Percentiles rank a stretch among this genome's conserved stretches.
Evolutionary conservation across 305 asterid genomes (phyloP).

Genomic region (Fraxinus ornus): DNA sequence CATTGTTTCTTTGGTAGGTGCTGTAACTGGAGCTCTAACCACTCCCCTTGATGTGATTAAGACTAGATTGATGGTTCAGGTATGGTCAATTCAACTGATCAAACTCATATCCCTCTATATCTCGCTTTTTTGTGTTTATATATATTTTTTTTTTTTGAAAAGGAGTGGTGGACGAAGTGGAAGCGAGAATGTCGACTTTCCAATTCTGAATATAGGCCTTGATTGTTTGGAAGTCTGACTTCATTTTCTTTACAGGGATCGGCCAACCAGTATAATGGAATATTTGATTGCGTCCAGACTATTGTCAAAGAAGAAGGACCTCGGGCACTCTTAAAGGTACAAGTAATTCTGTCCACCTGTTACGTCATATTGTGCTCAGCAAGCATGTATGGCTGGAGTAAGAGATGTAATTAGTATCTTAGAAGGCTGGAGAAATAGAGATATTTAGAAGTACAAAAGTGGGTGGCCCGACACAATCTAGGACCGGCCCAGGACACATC

Average conservation of each 20-base stretch:
- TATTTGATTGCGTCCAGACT: slow-evolving; percentile 74
- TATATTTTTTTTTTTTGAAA: neutral
- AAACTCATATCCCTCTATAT: neutral
- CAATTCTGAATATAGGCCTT: too few relatives aligned
- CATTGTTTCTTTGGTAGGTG: slow-evolving; percentile 47
- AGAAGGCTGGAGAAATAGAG: neutral
- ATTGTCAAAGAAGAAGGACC: slow-evolving; percentile 86
- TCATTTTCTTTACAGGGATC: slow-evolving; percentile 63
- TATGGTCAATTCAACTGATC: slow-evolving; percentile 30
- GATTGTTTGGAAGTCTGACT: neutral
- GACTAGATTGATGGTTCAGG: slow-evolving; percentile 95
- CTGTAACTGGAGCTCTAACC: slow-evolving; percentile 92
- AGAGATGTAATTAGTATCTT: neutral
- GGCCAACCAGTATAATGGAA: slow-evolving; percentile 74
- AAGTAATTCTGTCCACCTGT: slow-evolving; percentile 12
- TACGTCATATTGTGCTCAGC: neutral
- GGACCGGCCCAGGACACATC: neutral
- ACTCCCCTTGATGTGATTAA: slow-evolving; percentile 97
- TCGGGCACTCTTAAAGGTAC: slow-evolving; percentile 77
- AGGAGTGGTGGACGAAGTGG: too few relatives aligned
- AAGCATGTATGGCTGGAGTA: neutral
- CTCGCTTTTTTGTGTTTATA: neutral
- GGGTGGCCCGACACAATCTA: neutral
- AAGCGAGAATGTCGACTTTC: too few relatives aligned
- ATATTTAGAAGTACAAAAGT: neutral